phyloP scores from a whole-genome alignment of 495 filamentous ascomycete genomes.

The Penicillium parvum region DNA sequence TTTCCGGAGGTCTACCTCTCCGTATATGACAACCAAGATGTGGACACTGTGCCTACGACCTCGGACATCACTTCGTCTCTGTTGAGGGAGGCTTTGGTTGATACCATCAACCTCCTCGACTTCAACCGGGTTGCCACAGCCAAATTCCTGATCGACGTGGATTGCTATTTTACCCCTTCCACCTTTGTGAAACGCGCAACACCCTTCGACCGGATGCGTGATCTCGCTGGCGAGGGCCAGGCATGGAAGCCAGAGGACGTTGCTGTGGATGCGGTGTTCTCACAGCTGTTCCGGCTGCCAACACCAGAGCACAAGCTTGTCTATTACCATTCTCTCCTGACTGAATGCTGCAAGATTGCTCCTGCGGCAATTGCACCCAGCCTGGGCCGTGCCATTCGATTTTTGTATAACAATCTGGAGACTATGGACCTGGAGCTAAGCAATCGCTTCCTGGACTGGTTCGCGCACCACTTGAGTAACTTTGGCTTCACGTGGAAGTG shows the following conservation, averaged over 20 bases:
- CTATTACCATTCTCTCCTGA: constrained; percentile 93
- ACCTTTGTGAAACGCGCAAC: constrained; percentile 93
- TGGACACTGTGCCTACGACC: constrained; percentile 83
- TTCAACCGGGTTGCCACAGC: constrained; percentile 86
- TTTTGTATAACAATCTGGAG: constrained; percentile 74
- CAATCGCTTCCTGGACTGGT: constrained; percentile 94
- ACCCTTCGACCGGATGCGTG: constrained; percentile 80
- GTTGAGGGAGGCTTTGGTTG: constrained; percentile 78
- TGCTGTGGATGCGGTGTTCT: constrained; percentile 94
- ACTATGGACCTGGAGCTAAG: constrained; percentile 81
- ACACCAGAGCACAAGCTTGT: constrained; percentile 88
- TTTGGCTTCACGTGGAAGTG: constrained; percentile 99
- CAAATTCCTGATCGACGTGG: constrained; percentile 86
- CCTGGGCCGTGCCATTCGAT: constrained; percentile 88
- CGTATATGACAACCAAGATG: constrained; percentile 80
- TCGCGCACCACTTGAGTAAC: constrained; percentile 95
- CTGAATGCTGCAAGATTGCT: constrained; percentile 90
- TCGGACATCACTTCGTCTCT: constrained; percentile 73
- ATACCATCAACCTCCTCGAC: constrained; percentile 91
- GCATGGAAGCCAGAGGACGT: constrained; percentile 99
- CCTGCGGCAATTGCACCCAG: constrained; percentile 95
- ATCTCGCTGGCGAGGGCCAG: constrained; percentile 58
- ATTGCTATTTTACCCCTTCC: constrained; percentile 83
- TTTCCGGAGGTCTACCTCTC: constrained; percentile 95
- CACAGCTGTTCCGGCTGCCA: constrained; percentile 85